These are phyloP conservation scores for Sphagnum fallax DNA, from an alignment of 228 moss, liverwort and hornwort species.

Conservation along the genomic window DNA sequence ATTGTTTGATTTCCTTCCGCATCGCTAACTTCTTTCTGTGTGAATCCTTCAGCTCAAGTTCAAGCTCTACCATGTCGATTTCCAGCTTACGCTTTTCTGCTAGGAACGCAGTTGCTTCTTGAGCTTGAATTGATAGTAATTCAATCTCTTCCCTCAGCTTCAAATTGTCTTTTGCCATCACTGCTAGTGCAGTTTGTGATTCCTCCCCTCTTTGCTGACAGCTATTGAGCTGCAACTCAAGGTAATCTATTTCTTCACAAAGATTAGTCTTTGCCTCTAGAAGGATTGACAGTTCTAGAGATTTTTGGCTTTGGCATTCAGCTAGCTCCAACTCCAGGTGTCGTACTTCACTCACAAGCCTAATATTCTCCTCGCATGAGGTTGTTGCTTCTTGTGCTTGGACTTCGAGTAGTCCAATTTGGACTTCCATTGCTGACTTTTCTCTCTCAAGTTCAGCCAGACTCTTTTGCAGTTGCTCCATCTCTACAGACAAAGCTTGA, in stretches of 20 bases:
- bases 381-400: slow-evolving; percentile 7
- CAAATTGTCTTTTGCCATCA: slow-evolving; percentile 28
- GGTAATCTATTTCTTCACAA: slow-evolving; percentile 12
- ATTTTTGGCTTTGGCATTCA: slow-evolving; percentile 6
- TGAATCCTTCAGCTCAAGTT: slow-evolving; percentile 14
- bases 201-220: slow-evolving; percentile 27
- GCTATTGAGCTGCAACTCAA: slow-evolving; percentile 24
- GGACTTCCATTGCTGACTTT: slow-evolving; percentile 9
- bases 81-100: slow-evolving; percentile 37
- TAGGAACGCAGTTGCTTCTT: slow-evolving; percentile 9
- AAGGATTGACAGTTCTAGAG: slow-evolving; percentile 11
- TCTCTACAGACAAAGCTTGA: slow-evolving; percentile 8
- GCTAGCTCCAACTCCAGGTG: slow-evolving; percentile 10
- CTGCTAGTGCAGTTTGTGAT: slow-evolving; percentile 24
- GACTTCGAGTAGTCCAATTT: background rate
- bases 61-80: slow-evolving; percentile 21
- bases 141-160: slow-evolving; percentile 31
- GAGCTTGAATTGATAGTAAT: slow-evolving; percentile 9
- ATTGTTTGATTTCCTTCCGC: slow-evolving; percentile 20
- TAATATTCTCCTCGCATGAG: slow-evolving; percentile 15
- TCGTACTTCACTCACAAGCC: slow-evolving; percentile 12
- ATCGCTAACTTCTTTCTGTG: slow-evolving; percentile 11
- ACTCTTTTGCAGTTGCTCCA: slow-evolving; percentile 6
- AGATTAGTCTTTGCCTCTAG: slow-evolving; percentile 15
- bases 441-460: slow-evolving; percentile 17